A percentile compares a stretch with the other conserved stretches of the same genome.
Conservation (phyloP, 176 grass and related monocot genomes). For the Cenchrus fungigraminus region DNA sequence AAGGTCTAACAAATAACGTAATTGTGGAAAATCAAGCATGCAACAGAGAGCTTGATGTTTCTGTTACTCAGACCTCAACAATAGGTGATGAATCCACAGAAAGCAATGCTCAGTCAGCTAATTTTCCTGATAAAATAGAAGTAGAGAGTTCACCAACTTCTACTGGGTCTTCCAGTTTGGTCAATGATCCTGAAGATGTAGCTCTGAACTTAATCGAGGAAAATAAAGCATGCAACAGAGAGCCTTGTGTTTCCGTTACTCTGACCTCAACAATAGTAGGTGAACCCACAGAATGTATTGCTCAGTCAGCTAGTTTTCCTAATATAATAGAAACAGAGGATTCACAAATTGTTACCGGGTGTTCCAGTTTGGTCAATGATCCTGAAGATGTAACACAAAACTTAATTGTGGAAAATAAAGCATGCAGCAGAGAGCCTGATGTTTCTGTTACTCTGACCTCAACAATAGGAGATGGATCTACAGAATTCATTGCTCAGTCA, state of each 20-base stretch:
- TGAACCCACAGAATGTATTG: slow-evolving; percentile 8
- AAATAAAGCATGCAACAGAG: slow-evolving; percentile 28
- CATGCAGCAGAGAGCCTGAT: slow-evolving; percentile 35
- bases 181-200: slow-evolving; percentile 21
- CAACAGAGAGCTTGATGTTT: slow-evolving; percentile 33
- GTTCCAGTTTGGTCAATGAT: slow-evolving; percentile 1
- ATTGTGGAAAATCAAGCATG: slow-evolving; percentile 38
- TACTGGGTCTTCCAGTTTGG: neutral
- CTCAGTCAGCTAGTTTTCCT: slow-evolving; percentile 19
- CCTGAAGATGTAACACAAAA: slow-evolving; percentile 26
- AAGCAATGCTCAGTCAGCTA: slow-evolving; percentile 18
- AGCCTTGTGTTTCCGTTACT: slow-evolving; percentile 39
- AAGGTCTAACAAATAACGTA: slow-evolving; percentile 25
- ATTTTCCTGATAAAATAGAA: slow-evolving; percentile 30
- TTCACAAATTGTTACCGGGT: neutral
- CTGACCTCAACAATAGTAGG: slow-evolving; percentile 20
- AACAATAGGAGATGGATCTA: slow-evolving; percentile 9
- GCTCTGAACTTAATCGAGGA: slow-evolving; percentile 26
- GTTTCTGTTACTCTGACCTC: slow-evolving; percentile 32
- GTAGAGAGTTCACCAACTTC: slow-evolving; percentile 7
- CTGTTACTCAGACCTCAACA: slow-evolving; percentile 31
- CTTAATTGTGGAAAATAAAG: slow-evolving; percentile 35
- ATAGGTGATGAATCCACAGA: slow-evolving; percentile 2
- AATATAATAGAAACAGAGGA: slow-evolving; percentile 16
- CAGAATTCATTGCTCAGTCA: slow-evolving; percentile 13